These are phyloP conservation scores for Diutina siamensis DNA, from an alignment of 1,139 yeast genomes.

Conservation along the genomic window DNA sequence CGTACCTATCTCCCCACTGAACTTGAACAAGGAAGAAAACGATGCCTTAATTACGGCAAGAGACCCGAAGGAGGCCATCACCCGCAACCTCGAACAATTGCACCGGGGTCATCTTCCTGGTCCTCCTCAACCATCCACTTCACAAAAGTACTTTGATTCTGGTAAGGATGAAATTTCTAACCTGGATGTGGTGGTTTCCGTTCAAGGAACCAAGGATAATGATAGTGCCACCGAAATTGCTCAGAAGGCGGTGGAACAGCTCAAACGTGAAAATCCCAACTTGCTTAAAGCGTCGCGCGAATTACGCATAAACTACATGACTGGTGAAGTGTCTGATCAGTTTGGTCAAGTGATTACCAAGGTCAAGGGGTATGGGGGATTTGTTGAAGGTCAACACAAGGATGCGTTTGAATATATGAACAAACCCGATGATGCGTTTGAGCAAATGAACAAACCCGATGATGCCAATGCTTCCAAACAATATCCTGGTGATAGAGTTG, in stretches of 20 bases:
- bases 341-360: not conserved
- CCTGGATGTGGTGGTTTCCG: slow-evolving; percentile 2
- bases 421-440: too few relatives aligned
- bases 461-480: too few relatives aligned
- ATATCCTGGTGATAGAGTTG: not conserved
- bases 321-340: not conserved
- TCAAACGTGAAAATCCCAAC: not conserved
- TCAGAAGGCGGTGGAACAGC: slow-evolving; percentile 3
- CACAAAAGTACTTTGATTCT: not conserved
- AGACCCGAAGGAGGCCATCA: slow-evolving; percentile 1
- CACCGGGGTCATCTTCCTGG: not conserved
- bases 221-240: slow-evolving; percentile 1
- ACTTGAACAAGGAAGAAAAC: too few relatives aligned
- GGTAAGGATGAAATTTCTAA: not conserved
- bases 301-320: not conserved
- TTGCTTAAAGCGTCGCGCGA: not conserved
- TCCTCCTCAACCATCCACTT: not conserved
- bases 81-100: not conserved
- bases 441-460: too few relatives aligned
- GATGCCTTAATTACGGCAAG: not conserved
- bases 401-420: not conserved
- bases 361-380: not conserved
- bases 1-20: not conserved
- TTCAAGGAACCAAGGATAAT: slow-evolving; percentile 2
- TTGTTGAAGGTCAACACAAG: not conserved